Conservation (phyloP, 345 rosid species). For the Lepidium aucheri region DNA sequence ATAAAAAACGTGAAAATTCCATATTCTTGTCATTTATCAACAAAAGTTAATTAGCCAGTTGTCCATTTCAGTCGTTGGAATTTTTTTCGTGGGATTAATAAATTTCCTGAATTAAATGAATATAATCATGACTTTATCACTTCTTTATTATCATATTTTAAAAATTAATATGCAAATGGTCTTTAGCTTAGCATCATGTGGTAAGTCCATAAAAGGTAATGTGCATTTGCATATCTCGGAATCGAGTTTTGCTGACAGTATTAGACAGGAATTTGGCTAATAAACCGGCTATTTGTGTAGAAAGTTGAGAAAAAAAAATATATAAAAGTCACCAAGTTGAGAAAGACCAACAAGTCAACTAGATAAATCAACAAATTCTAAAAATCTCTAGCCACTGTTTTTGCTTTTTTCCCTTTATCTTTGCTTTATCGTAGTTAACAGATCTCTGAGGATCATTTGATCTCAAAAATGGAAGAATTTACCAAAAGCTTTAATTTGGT, state of each 20-base stretch:
- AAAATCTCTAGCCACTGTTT: neutral
- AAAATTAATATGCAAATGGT: no score
- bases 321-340: neutral
- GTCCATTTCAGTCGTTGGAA: neutral
- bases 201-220: no score
- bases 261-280: no score
- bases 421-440: neutral
- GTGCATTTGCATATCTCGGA: no score
- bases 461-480: neutral
- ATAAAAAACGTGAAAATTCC: constrained; percentile 12
- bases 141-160: no score
- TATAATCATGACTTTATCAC: neutral
- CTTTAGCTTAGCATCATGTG: no score
- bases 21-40: neutral
- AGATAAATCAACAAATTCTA: neutral
- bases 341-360: neutral
- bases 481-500: neutral
- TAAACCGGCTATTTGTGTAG: no score
- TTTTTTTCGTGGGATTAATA: neutral
- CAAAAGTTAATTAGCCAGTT: neutral
- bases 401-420: neutral
- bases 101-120: neutral
- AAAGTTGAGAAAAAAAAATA: no score
- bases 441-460: neutral
- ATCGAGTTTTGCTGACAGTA: no score